phyloP scores from a whole-genome alignment of 345 rosid species.

The Salix arbutifolia region DNA sequence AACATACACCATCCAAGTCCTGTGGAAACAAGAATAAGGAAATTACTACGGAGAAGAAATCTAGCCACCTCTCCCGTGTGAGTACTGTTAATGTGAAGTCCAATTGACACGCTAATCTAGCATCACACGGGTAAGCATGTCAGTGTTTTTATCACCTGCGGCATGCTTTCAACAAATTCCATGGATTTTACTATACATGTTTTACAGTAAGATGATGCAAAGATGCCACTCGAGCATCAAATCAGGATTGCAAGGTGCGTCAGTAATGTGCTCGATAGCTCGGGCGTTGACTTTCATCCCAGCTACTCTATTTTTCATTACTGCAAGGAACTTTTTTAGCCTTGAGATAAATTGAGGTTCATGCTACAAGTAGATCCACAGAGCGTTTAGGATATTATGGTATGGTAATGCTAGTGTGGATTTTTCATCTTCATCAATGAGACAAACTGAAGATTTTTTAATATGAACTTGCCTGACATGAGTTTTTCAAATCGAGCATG shows the following conservation, averaged over 20 bases:
- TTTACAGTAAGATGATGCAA: background rate
- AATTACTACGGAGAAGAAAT: background rate
- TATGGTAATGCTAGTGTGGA: background rate
- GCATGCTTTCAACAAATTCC: background rate
- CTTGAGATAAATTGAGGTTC: background rate
- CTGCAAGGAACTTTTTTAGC: background rate
- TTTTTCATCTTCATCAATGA: background rate
- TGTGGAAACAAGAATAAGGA: conserved; percentile 19
- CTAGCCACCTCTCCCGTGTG: background rate
- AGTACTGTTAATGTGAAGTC: background rate
- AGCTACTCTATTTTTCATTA: background rate
- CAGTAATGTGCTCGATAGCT: background rate
- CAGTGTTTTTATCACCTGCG: background rate
- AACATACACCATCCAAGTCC: conserved; percentile 61
- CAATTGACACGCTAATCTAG: background rate
- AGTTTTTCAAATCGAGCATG: conserved; percentile 22
- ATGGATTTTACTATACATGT: background rate
- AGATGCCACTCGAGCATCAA: background rate
- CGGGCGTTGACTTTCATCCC: background rate
- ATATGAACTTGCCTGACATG: conserved; percentile 48
- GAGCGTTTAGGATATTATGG: background rate
- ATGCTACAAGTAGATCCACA: background rate
- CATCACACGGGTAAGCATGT: background rate
- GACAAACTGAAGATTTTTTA: background rate
- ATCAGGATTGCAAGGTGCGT: background rate